These are phyloP conservation scores for Dictyostelium capitatum DNA, from an alignment of 78 protist genomes.

Conservation along the genomic window DNA sequence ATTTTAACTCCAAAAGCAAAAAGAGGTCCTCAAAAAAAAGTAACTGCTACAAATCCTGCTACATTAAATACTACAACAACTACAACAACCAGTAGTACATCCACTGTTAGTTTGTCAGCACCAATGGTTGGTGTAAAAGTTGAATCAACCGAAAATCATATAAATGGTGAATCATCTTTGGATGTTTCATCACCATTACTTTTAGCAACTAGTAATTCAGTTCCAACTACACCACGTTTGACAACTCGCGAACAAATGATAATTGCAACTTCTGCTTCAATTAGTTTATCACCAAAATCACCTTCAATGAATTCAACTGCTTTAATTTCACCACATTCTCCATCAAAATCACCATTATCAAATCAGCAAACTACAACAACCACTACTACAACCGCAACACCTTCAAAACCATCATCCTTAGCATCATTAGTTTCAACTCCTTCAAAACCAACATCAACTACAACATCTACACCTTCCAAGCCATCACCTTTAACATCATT, in stretches of 20 bases:
- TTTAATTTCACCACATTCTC: background rate
- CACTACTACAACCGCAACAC: background rate
- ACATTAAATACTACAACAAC: background rate
- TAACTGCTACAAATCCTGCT: background rate
- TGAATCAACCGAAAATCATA: background rate
- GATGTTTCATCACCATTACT: background rate
- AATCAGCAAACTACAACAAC: background rate
- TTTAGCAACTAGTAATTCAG: background rate
- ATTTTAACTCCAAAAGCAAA: slow-evolving; percentile 31
- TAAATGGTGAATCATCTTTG: background rate
- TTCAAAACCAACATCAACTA: background rate
- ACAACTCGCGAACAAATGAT: slow-evolving; percentile 59
- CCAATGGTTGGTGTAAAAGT: background rate
- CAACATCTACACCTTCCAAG: background rate
- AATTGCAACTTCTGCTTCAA: slow-evolving; percentile 25
- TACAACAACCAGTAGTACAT: background rate
- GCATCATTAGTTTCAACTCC: slow-evolving; percentile 3
- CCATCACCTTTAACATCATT: background rate
- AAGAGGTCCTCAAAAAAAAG: slow-evolving; percentile 5
- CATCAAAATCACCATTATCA: background rate
- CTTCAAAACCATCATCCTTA: background rate
- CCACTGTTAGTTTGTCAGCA: background rate
- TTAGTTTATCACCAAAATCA: background rate
- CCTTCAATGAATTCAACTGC: background rate
- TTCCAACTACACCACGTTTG: slow-evolving; percentile 50